These are phyloP conservation scores for Bryum argenteum DNA, from an alignment of 225 moss, liverwort and hornwort species.

Conservation along the genomic window DNA sequence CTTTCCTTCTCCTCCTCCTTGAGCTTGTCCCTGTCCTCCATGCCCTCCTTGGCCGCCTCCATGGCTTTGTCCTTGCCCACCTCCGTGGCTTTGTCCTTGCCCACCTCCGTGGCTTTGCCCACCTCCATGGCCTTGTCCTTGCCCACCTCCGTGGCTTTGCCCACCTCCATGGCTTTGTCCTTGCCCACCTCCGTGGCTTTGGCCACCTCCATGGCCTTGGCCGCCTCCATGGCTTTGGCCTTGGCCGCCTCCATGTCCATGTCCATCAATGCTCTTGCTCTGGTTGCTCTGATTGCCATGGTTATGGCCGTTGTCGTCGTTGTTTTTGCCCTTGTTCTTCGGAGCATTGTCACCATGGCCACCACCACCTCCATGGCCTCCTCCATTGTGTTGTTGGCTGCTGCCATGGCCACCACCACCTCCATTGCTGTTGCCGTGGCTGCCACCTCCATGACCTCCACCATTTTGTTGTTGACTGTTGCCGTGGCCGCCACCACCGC, in stretches of 20 bases:
- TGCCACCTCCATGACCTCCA: not conserved
- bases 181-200: slow-evolving; percentile 6
- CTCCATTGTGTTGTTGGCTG: slow-evolving; percentile 6
- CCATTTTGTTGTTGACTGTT: too few species aligned
- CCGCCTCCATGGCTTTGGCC: slow-evolving; percentile 6
- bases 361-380: slow-evolving; percentile 27
- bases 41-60: not conserved
- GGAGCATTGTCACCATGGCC: slow-evolving; percentile 14
- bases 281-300: not conserved
- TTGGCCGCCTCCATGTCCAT: not conserved
- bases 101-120: too few species aligned
- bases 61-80: not conserved
- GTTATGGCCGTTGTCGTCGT: not conserved
- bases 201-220: not conserved
- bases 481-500: not conserved
- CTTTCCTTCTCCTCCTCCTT: slow-evolving; percentile 31
- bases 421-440: not conserved
- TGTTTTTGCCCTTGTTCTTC: slow-evolving; percentile 22
- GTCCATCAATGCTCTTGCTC: not conserved
- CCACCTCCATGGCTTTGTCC: not conserved
- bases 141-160: not conserved
- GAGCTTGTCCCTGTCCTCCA: not conserved
- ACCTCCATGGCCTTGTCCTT: not conserved
- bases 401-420: slow-evolving; percentile 15
- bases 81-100: not conserved